Evolutionary conservation across 352 stramenopile species (phyloP), one percentile per base, ranked within the genome.

Genomic region (Globisporangium canariense): DNA sequence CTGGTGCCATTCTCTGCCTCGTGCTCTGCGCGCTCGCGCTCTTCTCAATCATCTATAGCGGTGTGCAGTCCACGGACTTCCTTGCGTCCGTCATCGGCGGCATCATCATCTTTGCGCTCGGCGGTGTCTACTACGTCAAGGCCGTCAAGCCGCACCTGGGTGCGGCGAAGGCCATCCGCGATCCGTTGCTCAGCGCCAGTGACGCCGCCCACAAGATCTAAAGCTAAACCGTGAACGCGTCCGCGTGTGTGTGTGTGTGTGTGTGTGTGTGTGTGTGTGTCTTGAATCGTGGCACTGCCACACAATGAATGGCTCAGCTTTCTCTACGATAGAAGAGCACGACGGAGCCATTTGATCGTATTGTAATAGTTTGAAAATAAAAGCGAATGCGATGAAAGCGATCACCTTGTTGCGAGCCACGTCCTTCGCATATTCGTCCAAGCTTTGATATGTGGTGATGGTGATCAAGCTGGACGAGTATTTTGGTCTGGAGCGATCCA

Each of bases 41-140:
- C 54, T 73, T 85, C 30, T 84, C 81, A 36, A 90, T 90, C 58
- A 83, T 89, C 63, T 87, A 90, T 65, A 86, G 78, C 52, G 81
- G 79, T 4, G 64, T 64, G 18, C 77, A 76, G 11, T 81, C 71
- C 52, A 78, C 77, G 40, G 81, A 90, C 45, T 88, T 90, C 49
- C 57, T 86, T 18, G 79, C 79, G 36, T 86, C 79, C 1, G 76
- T 89, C 20, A 71, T 89, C 28, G 78, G 77, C 28, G 79, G 73
- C 32, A 65, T 78, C 38, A 11, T 86, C 28, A 86, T 88, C 67
- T 90, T 90, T 56, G 60, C 57, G 20, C 52, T 79, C 20, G 81
- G 77, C 22, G 74, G 69, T 0, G 66, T 76, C 7, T 88, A 83
- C 60, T 90, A 79, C 61, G 69, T 83, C 50, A 58, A 70, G 34